These are phyloP conservation scores for Candida yuanshanica DNA, from an alignment of 805 yeast species.

Conservation along the genomic window DNA sequence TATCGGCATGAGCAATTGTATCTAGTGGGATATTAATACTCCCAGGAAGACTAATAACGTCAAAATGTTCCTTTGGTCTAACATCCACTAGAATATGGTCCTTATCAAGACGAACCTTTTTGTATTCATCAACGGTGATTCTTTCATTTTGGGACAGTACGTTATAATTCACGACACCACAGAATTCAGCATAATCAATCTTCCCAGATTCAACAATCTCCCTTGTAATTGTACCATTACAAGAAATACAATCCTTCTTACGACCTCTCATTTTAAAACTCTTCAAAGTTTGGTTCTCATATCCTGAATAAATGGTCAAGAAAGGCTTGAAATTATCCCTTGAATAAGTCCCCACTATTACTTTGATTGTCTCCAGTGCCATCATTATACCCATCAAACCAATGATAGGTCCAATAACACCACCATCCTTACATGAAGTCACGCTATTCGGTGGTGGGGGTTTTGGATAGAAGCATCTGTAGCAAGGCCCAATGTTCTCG, in stretches of 20 bases:
- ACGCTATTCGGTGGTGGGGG: conserved; percentile 86
- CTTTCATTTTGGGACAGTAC: conserved; percentile 42
- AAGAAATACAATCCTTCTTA: conserved; percentile 53
- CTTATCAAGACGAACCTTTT: conserved; percentile 8
- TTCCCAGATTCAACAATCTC: conserved; percentile 39
- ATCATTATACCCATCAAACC: conserved; percentile 86
- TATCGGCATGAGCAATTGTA: conserved; percentile 32
- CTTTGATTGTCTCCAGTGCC: conserved; percentile 82
- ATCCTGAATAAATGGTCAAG: conserved; percentile 62
- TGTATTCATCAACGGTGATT: conserved; percentile 37
- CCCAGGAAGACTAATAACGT: conserved; percentile 53
- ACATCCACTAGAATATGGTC: conserved; percentile 58
- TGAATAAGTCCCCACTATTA: conserved; percentile 52
- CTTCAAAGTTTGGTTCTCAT: conserved; percentile 59
- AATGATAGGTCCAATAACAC: conserved; percentile 93
- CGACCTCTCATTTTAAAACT: conserved; percentile 75
- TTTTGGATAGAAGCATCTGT: conserved; percentile 84
- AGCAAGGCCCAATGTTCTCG: conserved; percentile 73
- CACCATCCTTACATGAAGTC: conserved; percentile 86
- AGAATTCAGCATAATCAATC: conserved; percentile 65
- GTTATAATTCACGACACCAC: conserved; percentile 53
- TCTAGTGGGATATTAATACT: conserved; percentile 63
- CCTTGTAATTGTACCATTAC: conserved; percentile 47
- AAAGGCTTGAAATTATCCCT: conserved; percentile 57
- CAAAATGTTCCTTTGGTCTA: conserved; percentile 72